phyloP scores from a whole-genome alignment of 108 stramenopile species.

The Nitzschia inconspicua region DNA sequence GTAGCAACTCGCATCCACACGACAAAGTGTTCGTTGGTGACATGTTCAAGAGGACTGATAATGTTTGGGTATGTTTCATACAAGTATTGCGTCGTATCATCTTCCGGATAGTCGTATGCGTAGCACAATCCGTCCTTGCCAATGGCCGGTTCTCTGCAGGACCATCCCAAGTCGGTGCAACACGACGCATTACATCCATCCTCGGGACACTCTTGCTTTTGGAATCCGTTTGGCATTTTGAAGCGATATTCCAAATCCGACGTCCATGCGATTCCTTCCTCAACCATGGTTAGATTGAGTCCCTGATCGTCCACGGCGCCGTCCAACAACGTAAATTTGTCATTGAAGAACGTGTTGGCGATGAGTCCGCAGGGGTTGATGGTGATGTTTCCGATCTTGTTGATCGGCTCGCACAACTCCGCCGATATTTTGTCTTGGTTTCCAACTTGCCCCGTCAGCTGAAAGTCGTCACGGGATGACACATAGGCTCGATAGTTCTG shows the following conservation, averaged over 20 bases:
- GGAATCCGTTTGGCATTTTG: constrained; percentile 79
- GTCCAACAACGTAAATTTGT: constrained; percentile 56
- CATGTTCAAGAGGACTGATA: constrained; percentile 85
- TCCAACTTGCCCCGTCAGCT: constrained; percentile 34
- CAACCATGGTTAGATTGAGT: constrained; percentile 47
- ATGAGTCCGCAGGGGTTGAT: constrained; percentile 98
- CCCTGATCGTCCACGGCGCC: constrained; percentile 32
- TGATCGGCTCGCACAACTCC: constrained; percentile 53
- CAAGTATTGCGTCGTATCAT: constrained; percentile 75
- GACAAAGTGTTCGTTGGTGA: constrained; percentile 96
- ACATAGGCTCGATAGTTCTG: constrained; percentile 95
- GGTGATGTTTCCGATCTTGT: constrained; percentile 45
- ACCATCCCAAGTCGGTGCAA: constrained; percentile 52
- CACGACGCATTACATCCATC: constrained; percentile 49
- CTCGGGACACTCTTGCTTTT: constrained; percentile 38
- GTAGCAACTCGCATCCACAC: constrained; percentile 99
- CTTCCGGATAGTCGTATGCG: constrained; percentile 88
- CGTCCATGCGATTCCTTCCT: constrained; percentile 94
- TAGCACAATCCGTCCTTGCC: constrained; percentile 60
- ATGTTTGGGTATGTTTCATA: constrained; percentile 83
- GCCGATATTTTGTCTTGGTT: constrained; percentile 18
- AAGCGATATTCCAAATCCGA: constrained; percentile 89
- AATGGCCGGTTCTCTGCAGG: constrained; percentile 54
- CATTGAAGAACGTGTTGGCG: constrained; percentile 98
- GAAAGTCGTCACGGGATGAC: constrained; percentile 47